phyloP scores from a whole-genome alignment of 108 stramenopile genomes.

The Nitzschia putrida region DNA sequence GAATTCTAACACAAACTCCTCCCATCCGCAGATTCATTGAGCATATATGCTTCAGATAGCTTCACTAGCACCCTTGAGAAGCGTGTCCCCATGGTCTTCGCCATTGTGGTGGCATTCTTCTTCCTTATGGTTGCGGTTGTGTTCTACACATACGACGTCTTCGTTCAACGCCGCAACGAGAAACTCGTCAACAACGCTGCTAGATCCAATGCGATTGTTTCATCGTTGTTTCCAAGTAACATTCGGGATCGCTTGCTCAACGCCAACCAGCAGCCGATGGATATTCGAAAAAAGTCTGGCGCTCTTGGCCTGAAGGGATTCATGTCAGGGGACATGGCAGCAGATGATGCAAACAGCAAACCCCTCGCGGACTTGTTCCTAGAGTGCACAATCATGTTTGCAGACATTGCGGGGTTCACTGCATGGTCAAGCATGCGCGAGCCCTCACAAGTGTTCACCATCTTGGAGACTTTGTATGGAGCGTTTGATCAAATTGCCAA shows the following conservation, averaged over 20 bases:
- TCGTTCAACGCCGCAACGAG: slow-evolving; percentile 25
- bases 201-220: too few species aligned
- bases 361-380: slow-evolving; percentile 54
- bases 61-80: too few species aligned
- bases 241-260: too few species aligned
- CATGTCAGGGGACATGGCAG: too few species aligned
- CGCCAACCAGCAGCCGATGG: too few species aligned
- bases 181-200: too few species aligned
- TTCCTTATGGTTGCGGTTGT: slow-evolving; percentile 30
- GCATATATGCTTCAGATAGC: slow-evolving; percentile 10
- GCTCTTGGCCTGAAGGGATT: too few species aligned
- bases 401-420: too few species aligned
- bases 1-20: background rate
- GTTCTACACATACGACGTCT: slow-evolving; percentile 22
- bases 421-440: slow-evolving; percentile 34
- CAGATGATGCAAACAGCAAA: too few species aligned
- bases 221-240: too few species aligned
- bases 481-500: slow-evolving; percentile 33
- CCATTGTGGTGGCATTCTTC: slow-evolving; percentile 36
- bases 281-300: background rate
- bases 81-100: slow-evolving; percentile 40
- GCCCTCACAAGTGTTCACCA: slow-evolving; percentile 42
- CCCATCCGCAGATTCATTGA: slow-evolving; percentile 38
- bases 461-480: slow-evolving; percentile 32
- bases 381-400: too few species aligned